These are phyloP conservation scores for Leptomonas pyrrhocoris DNA, from an alignment of 208 protist genomes.

Conservation along the genomic window DNA sequence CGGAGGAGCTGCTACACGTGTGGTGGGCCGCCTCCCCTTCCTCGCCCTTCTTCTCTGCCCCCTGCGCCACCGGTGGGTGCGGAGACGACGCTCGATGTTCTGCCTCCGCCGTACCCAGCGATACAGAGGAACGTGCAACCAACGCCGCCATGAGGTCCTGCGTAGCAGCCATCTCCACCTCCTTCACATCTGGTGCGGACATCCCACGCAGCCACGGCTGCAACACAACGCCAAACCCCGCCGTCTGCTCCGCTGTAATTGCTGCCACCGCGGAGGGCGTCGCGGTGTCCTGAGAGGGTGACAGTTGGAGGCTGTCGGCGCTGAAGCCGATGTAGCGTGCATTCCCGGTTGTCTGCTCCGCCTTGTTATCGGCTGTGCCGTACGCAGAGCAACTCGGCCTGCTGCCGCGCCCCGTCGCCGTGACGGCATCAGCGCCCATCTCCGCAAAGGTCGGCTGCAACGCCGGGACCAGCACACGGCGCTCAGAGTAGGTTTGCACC, in stretches of 20 bases:
- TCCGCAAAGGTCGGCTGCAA: slow-evolving; percentile 2
- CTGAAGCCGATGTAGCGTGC: slow-evolving; percentile 30
- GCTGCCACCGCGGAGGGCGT: neutral
- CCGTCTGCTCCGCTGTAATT: neutral
- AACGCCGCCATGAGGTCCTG: slow-evolving; percentile 11
- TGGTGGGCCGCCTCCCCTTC: too few relatives aligned
- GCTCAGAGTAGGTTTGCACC: neutral
- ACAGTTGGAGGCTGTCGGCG: slow-evolving; percentile 32
- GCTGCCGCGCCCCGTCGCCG: neutral
- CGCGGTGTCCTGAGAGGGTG: neutral
- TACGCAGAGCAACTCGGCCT: neutral
- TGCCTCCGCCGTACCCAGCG: neutral
- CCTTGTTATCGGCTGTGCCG: neutral
- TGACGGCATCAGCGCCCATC: neutral
- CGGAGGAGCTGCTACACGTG: too few relatives aligned
- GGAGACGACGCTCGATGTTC: too few relatives aligned
- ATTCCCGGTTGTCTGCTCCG: neutral
- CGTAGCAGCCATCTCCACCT: neutral
- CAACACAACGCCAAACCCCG: neutral
- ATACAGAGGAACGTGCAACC: neutral
- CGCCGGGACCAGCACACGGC: neutral
- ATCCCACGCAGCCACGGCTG: slow-evolving; percentile 6
- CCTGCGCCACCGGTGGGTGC: too few relatives aligned
- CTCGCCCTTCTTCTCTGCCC: too few relatives aligned
- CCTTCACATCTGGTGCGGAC: neutral